A percentile compares a stretch with the other conserved stretches of the same genome.
Conservation (phyloP, 2,329 filamentous ascomycete species). For the Tetracladium maxilliforme region DNA sequence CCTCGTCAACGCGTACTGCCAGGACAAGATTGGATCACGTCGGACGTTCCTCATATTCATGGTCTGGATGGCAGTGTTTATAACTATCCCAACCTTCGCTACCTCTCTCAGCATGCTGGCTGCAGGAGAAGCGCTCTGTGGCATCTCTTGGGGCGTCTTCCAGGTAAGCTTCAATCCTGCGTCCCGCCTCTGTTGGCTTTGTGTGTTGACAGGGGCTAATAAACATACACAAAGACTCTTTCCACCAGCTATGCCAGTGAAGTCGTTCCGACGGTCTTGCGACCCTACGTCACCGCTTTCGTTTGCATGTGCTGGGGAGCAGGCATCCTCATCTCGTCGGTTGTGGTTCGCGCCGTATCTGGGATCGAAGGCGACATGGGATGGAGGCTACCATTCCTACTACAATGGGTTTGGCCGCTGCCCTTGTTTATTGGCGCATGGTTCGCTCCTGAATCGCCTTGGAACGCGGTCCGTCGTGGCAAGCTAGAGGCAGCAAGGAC, state of each 20-base stretch:
- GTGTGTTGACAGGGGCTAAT: too few species aligned
- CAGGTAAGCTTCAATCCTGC: conserved; percentile 5
- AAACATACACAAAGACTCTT: too few species aligned
- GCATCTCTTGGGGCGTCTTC: conserved; percentile 7
- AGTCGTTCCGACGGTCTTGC: conserved; percentile 13
- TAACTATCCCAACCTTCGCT: conserved; percentile 4
- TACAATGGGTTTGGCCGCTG: conserved; percentile 8
- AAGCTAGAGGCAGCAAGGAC: conserved; percentile 11
- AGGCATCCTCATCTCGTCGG: conserved; percentile 11
- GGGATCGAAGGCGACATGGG: conserved; percentile 6
- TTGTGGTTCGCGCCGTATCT: conserved; percentile 10
- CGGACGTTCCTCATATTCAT: conserved; percentile 11
- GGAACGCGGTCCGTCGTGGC: conserved; percentile 15
- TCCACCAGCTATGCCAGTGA: conserved; percentile 13
- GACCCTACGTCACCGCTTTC: conserved; percentile 13
- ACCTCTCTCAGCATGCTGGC: conserved; percentile 3
- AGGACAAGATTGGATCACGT: conserved; percentile 14
- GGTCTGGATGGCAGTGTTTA: conserved; percentile 4
- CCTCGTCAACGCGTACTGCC: conserved; percentile 12
- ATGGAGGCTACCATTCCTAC: conserved; percentile 7
- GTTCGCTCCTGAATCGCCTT: conserved; percentile 15
- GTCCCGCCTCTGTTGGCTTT: too few species aligned
- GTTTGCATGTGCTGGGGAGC: conserved; percentile 13
- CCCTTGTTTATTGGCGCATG: conserved; percentile 12
- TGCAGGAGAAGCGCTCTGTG: conserved; percentile 5